Evolutionary conservation across 2,329 filamentous ascomycete genomes (phyloP), one percentile per base, ranked within the genome.

Genomic region (Diaporthe citriasiana): DNA sequence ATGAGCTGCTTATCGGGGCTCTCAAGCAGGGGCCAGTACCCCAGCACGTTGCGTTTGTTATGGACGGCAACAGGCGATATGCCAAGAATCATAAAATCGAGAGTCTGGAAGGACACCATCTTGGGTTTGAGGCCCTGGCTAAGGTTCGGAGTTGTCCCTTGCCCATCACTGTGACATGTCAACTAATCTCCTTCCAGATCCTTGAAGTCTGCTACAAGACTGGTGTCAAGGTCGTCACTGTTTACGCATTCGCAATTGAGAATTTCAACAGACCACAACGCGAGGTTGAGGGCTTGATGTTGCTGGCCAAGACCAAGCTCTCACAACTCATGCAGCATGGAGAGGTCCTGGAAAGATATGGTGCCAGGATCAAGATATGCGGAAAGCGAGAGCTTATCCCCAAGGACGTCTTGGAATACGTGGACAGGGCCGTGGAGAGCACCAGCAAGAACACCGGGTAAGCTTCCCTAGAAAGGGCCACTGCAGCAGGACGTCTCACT

Each of bases 161-260:
- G 13, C 6, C 35, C 38, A 55, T 10, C 8, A 19, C 25, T 19
- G 3, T n/a, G 12, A 25, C 63, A 50, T 40, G 8, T 51, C 15
- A 45, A 9, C 60, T 73, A 40, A 75, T 17, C 5, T 13, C 27
- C 38, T 30, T 38, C 13, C 78, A 94, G 93, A 95, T 98, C 70
- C 92, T 99, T 74, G 97, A 99, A 84, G 94, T 99, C 72, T 98
- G 97, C 88, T 99, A 98, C 88, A 98, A 98, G 82, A 95, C 94
- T 74, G 97, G 97, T 71, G 96, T 99, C 76, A 96, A 97, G 83
- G 95, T 97, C 12, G 96, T 99, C 51, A 98, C 97, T 5, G 95
- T 99, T 76, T 99, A 98, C 83, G 97, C 97, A 22, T 99, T 99
- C 85, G 98, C 95, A 81, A 98, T 99, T 80, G 97, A 99, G 84